Conservation (phyloP, 805 yeast genomes). For the Candida silvatica region DNA sequence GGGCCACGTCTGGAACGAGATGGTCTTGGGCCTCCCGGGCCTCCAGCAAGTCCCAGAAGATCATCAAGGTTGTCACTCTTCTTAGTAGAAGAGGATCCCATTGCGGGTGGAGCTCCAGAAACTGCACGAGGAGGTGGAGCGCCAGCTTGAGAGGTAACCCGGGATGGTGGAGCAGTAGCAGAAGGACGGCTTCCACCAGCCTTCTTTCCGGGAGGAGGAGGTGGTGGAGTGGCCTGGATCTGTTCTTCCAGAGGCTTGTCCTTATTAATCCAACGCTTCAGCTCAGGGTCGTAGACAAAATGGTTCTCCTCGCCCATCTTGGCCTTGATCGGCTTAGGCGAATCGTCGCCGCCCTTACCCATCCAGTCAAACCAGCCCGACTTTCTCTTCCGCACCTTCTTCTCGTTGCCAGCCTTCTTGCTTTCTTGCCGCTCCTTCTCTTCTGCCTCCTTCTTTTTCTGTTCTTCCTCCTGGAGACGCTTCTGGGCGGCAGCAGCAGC, state of each 20-base stretch:
- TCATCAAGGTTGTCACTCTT: constrained; percentile 23
- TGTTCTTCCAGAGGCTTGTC: constrained; percentile 61
- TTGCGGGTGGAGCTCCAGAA: constrained; percentile 5
- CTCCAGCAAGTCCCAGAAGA: constrained; percentile 17
- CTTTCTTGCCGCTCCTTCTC: constrained; percentile 7
- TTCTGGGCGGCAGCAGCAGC: constrained; percentile 30
- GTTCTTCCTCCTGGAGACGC: constrained; percentile 8
- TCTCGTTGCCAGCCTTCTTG: constrained; percentile 15
- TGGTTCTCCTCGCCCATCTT: constrained; percentile 74
- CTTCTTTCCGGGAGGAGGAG: constrained; percentile 45
- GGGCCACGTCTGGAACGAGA: constrained; percentile 41
- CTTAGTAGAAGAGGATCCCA: too few species aligned
- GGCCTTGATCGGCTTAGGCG: constrained; percentile 73
- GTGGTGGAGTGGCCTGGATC: constrained; percentile 41
- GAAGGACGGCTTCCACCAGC: not conserved
- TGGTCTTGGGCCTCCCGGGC: constrained; percentile 27
- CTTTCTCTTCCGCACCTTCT: constrained; percentile 12
- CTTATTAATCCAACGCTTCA: constrained; percentile 80
- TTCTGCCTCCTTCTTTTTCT: constrained; percentile 22
- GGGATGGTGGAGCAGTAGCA: constrained; percentile 13
- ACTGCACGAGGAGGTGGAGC: constrained; percentile 7
- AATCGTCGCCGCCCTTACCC: constrained; percentile 40
- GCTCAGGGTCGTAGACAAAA: constrained; percentile 74
- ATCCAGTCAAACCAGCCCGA: constrained; percentile 59
- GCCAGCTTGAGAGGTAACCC: constrained; percentile 24